phyloP scores from a whole-genome alignment of 2,329 filamentous ascomycete genomes.

The Trichoderma pleuroti region DNA sequence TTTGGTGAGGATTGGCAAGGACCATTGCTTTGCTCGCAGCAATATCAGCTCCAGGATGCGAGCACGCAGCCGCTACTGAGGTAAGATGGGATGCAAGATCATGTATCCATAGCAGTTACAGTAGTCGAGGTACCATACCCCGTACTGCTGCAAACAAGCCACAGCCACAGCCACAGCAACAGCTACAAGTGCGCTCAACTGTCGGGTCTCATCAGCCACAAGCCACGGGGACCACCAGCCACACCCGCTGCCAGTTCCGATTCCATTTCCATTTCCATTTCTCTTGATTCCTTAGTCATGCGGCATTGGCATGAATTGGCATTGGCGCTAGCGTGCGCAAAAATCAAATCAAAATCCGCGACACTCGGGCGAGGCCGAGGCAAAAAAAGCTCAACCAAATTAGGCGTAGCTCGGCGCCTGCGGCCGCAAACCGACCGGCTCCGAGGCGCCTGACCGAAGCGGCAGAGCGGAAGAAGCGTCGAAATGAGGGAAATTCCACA shows the following conservation, averaged over 20 bases:
- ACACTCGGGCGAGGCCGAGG: neutral
- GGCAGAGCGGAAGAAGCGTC: slow-evolving; percentile 14
- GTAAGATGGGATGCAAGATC: neutral
- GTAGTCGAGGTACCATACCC: neutral
- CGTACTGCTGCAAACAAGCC: neutral
- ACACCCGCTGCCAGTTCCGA: neutral
- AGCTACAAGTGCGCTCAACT: neutral
- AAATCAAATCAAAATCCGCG: neutral
- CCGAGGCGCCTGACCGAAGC: slow-evolving; percentile 28
- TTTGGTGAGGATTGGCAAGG: neutral
- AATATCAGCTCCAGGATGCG: neutral
- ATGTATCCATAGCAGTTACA: neutral
- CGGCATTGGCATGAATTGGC: neutral
- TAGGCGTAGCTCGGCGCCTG: slow-evolving; percentile 21
- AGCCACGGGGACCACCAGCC: neutral
- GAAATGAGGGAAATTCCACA: slow-evolving; percentile 20
- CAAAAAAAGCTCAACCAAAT: neutral
- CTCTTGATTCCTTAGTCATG: neutral
- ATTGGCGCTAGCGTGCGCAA: neutral
- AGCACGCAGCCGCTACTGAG: neutral
- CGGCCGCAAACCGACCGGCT: slow-evolving; percentile 30
- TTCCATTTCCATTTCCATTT: neutral
- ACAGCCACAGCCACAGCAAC: neutral
- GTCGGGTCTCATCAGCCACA: neutral
- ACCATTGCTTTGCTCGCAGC: neutral